Evolutionary conservation across 768 basidiomycete species (phyloP), one percentile per base, ranked within the genome.

Genomic region (Holtermannia corniformis): DNA sequence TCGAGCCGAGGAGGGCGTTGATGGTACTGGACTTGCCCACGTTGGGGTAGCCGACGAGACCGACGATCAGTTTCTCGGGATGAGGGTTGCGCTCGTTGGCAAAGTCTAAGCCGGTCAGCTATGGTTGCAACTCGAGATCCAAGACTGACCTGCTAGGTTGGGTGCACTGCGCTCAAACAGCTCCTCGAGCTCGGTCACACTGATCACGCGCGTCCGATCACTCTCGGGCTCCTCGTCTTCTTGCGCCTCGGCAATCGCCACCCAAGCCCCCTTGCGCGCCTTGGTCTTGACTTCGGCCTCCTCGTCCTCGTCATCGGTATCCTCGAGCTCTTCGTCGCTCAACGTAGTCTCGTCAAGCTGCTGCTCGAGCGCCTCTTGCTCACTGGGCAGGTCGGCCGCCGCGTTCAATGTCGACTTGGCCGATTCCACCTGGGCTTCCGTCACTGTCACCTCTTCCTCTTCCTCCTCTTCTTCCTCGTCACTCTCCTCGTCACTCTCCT

Each of bases 1-100:
- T 97, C 68, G 91, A 86, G 40, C 93, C 95, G 7, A 99, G 79
- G 4, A 99, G 79, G 13, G 93, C 86, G 70, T 99, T 99, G 72
- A 99, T 97, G 10, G 95, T 99, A 60, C 89, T 92, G 0, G 95
- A 97, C 75, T 99, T 99, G 43, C 95, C 95, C 44, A 97, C 95
- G 68, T 99, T 99, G 0, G 95, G 95, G 72, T 99, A 99, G 24
- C 95, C 95, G 41, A 99, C 95, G 13, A 99, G 81, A 26, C 71
- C 71, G 50, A 72, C 65, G 43, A 69, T 64, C 5, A 72, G 57
- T 51, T 68, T 70, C 20, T 53, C 49, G 4, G 65, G 65, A 1
- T 46, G 53, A 21, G 68, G 67, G 26, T 61, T 51, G 49, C 58
- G 64, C 1, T 58, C 57, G 23, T 63, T 68, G 11, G 66, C 65